phyloP scores from a whole-genome alignment of 164 flowering plant species.

The Buxus sempervirens region DNA sequence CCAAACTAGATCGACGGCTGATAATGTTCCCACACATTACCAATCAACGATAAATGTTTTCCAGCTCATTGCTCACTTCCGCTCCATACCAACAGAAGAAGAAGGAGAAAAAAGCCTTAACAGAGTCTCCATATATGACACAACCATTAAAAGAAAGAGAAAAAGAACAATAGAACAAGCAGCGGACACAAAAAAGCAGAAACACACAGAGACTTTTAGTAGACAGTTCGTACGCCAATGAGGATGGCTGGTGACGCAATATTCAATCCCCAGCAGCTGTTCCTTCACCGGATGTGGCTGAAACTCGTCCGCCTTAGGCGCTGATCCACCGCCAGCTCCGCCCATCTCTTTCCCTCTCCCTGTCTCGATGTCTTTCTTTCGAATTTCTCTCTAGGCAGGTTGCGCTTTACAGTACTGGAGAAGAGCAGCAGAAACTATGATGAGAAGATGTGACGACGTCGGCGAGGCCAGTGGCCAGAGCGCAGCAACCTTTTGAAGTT shows the following conservation, averaged over 20 bases:
- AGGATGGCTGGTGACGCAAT: constrained; percentile 63
- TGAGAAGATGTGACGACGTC: neutral
- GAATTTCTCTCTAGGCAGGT: constrained; percentile 1
- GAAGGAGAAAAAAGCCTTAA: neutral
- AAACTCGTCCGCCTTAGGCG: constrained; percentile 38
- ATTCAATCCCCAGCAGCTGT: constrained; percentile 69
- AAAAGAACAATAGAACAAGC: too few relatives aligned
- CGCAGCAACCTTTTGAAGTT: neutral
- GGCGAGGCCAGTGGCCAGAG: neutral
- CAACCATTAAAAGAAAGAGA: too few relatives aligned
- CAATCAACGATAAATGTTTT: neutral
- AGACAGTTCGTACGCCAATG: constrained; percentile 44
- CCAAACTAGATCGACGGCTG: neutral
- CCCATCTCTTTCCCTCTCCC: constrained; percentile 14
- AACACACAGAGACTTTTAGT: neutral
- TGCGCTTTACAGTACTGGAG: neutral
- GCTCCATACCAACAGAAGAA: neutral
- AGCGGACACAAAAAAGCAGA: neutral
- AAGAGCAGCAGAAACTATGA: neutral
- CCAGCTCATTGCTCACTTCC: neutral
- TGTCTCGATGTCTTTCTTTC: too few relatives aligned
- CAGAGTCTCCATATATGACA: neutral
- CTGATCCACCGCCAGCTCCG: constrained; percentile 9
- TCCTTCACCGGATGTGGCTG: constrained; percentile 69
- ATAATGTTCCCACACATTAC: neutral